Evolutionary conservation across 352 stramenopile species (phyloP).

Genomic region (Elongisporangium senticosum): DNA sequence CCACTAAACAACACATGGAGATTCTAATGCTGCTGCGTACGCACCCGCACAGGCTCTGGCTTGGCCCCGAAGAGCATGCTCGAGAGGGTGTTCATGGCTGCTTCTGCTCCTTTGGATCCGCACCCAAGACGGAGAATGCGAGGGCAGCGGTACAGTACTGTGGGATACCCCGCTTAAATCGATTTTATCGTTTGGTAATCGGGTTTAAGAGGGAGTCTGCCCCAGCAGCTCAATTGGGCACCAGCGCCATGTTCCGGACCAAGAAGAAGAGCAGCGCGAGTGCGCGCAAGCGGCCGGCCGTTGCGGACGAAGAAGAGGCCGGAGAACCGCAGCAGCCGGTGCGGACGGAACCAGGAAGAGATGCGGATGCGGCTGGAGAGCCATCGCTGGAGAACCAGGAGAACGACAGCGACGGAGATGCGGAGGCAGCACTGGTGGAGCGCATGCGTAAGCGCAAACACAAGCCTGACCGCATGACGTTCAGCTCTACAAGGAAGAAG

Average conservation of each 20-base stretch:
- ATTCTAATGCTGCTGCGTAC: not conserved
- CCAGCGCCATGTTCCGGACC: slow-evolving; percentile 28
- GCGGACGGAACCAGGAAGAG: not conserved
- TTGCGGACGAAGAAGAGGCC: slow-evolving; percentile 2
- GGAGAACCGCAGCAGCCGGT: not conserved
- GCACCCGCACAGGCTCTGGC: slow-evolving; percentile 12
- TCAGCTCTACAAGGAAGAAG: slow-evolving; percentile 28
- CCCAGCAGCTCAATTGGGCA: not conserved
- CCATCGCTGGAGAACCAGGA: slow-evolving; percentile 15
- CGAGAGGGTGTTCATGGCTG: slow-evolving; percentile 29
- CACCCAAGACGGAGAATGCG: not conserved
- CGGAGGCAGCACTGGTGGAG: slow-evolving; percentile 15
- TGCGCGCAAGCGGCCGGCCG: slow-evolving; percentile 28
- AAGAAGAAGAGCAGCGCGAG: slow-evolving; percentile 34
- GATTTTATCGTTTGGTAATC: not conserved
- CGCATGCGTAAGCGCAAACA: slow-evolving; percentile 26
- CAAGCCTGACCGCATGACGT: slow-evolving; percentile 28
- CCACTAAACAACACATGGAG: not conserved
- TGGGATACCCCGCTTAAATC: not conserved
- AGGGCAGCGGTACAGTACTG: not conserved
- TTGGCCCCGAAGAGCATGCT: slow-evolving; percentile 35
- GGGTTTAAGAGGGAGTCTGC: not conserved
- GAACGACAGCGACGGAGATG: slow-evolving; percentile 10
- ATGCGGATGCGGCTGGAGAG: slow-evolving; percentile 10
- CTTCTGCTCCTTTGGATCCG: not conserved